Base-by-base conservation (phyloP, 1,284 basidiomycete genomes). In the Schizophyllum amplum region DNA sequence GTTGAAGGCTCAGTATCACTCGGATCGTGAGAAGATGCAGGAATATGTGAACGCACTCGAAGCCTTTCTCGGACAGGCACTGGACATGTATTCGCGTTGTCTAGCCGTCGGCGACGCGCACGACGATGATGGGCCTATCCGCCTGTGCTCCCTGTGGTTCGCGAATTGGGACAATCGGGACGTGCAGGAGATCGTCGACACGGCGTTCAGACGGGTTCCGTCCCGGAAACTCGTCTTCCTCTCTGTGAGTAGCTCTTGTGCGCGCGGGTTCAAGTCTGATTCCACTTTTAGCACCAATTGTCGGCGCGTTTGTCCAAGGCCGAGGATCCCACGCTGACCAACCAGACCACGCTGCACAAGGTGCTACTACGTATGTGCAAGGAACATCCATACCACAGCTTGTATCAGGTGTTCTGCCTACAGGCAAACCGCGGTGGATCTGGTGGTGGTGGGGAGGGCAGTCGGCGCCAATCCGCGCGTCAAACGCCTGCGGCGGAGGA, bases 371-470 rank as follows among this genome's bases (percentile, higher is more conserved):
- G 89, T 9, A 89, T 99, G 79, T 90, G 89, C 64, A 71, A 72
- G 53, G 92, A 98, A 55, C 97, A 99, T 68, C 95, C 96, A 0
- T 98, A 93, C 72, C 97, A 99, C 67, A 88, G 85, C 62, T 72
- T 98, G 5, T 97, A 95, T 69, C 92, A 96, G 63, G 82, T 99
- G 13, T 92, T 88, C 67, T 90, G 90, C 60, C 67, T 90, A 59
- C 54, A 51, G 26, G 1, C 56, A 5, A 63, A 62, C 24, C 70
- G 75, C 56, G 68, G 77, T 57, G 71, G 73, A 58, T 79, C 79
- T n/a, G 22, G 6, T 13, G 27, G 13, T 33, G 13, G 5, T 13
- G 5, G 6, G 27, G 27, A 33, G 6, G 13, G 27, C 27, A 33
- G 13, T 33, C 27, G 27, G 27, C 27, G 27, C 5, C 27, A 33